Conservation (phyloP, 768 basidiomycete genomes). For the Galerina sulciceps region DNA sequence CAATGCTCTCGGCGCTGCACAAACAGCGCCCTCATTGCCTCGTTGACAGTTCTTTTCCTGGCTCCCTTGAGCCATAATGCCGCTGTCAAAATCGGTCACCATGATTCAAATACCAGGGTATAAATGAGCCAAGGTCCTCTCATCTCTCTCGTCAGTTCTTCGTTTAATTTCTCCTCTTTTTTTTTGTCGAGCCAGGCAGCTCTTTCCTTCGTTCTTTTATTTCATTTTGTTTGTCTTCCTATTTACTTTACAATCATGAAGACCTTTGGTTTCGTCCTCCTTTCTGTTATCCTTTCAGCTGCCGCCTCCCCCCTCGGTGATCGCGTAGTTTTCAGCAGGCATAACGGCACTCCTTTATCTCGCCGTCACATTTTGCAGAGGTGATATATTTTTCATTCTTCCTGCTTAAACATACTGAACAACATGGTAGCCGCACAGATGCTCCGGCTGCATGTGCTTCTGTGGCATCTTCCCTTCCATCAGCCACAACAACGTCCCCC, state of each 20-base stretch:
- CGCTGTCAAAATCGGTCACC: slow-evolving; percentile 14
- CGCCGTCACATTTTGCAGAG: slow-evolving; percentile 37
- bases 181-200: slow-evolving; percentile 37
- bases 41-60: slow-evolving; percentile 23
- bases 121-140: slow-evolving; percentile 13
- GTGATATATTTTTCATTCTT: slow-evolving; percentile 14
- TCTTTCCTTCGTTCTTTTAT: slow-evolving; percentile 31
- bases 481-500: slow-evolving; percentile 17
- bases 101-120: slow-evolving; percentile 8
- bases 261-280: slow-evolving; percentile 29
- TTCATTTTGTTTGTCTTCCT: slow-evolving; percentile 9
- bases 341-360: slow-evolving; percentile 30
- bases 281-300: slow-evolving; percentile 32
- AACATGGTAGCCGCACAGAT: slow-evolving; percentile 29
- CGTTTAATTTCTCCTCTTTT: slow-evolving; percentile 22
- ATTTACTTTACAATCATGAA: slow-evolving; percentile 29
- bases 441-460: slow-evolving; percentile 37
- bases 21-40: slow-evolving; percentile 19
- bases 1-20: slow-evolving; percentile 16
- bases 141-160: slow-evolving; percentile 22
- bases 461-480: slow-evolving; percentile 13
- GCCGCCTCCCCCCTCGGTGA: slow-evolving; percentile 37
- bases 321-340: slow-evolving; percentile 36
- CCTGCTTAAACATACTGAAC: no score
- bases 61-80: slow-evolving; percentile 9